phyloP scores from a whole-genome alignment of 306 rosid genomes.

The Ammopiptanthus mongolicus region DNA sequence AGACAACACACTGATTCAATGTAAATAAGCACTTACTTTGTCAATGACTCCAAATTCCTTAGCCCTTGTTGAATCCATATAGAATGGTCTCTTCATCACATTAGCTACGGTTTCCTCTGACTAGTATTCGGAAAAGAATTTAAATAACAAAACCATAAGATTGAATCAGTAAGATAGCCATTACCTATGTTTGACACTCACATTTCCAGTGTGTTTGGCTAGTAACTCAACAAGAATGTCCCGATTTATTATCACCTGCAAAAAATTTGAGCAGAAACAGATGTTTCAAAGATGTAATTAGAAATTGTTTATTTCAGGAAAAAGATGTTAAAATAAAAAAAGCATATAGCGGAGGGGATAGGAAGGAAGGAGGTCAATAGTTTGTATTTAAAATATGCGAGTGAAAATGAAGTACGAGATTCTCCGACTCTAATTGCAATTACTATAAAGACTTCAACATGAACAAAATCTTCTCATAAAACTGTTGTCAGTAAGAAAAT shows the following conservation, averaged over 20 bases:
- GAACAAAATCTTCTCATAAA: neutral
- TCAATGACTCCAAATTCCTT: conserved; percentile 89
- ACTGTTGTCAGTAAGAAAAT: neutral
- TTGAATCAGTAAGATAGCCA: neutral
- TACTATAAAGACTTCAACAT: neutral
- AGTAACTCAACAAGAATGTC: conserved; percentile 65
- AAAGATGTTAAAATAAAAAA: neutral
- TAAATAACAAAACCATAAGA: conserved; percentile 14
- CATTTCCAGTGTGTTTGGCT: conserved; percentile 90
- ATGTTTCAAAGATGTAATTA: neutral
- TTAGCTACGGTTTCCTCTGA: conserved; percentile 52
- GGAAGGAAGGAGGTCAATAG: too few relatives aligned
- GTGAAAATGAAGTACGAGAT: neutral
- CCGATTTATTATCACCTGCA: conserved; percentile 65
- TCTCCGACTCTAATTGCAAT: too few relatives aligned
- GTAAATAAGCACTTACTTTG: conserved; percentile 51
- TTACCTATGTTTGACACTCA: conserved; percentile 33
- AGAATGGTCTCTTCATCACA: too few relatives aligned
- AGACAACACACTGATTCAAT: neutral
- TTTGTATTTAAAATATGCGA: conserved; percentile 1
- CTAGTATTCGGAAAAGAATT: conserved; percentile 38
- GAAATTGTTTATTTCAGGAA: too few relatives aligned
- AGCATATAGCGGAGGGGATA: neutral
- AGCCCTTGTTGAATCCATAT: conserved; percentile 62
- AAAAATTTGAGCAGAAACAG: conserved; percentile 6